Evolutionary conservation across 2,329 filamentous ascomycete species (phyloP), one percentile per base, ranked within the genome.

Genomic region (Paracorniculantispora psalliotae): DNA sequence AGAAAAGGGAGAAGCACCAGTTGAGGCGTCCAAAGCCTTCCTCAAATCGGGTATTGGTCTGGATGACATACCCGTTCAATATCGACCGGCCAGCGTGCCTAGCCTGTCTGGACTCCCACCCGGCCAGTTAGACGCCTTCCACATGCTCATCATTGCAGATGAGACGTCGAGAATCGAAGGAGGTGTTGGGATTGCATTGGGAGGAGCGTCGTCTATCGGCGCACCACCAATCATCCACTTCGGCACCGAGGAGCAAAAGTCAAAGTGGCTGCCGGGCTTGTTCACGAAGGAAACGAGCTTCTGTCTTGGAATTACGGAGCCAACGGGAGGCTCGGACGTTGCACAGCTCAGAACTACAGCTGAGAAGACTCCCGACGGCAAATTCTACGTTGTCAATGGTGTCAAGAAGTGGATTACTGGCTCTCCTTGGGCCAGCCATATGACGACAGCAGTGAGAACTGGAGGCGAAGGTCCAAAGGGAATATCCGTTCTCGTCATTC

Each of bases 361-460:
- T 0, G 67, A 71, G 39, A 74, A 73, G 26, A 63, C 69, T 0
- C 13, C 62, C 1, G 74, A 81, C 39, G 81, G 79, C 0, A 72
- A 76, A 35, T 68, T 74, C 51, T 89, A 87, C 64, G 66, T 86
- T 37, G 83, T 88, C n/a, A 87, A 86, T 59, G 86, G 85, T 0
- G 79, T 79, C 53, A 88, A 89, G 75, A 87, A 87, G 68, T 87
- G 84, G 84, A 88, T 89, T 63, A 87, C 86, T 1, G 84, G 83
- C 49, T 81, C 77, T 15, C 78, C 82, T 1, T 84, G 78, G 76
- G 81, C 85, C 13, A 79, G 84, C 51, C 84, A 84, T 67, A 81
- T 82, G 68, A 85, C 84, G 0, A 83, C 84, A 13, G 85, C 84
- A 2, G 83, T 86, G 5, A 76, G 84, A 7, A 87, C 83, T 1